Base-by-base conservation (phyloP, 2,329 filamentous ascomycete genomes). In the Aspergillus tanneri region DNA sequence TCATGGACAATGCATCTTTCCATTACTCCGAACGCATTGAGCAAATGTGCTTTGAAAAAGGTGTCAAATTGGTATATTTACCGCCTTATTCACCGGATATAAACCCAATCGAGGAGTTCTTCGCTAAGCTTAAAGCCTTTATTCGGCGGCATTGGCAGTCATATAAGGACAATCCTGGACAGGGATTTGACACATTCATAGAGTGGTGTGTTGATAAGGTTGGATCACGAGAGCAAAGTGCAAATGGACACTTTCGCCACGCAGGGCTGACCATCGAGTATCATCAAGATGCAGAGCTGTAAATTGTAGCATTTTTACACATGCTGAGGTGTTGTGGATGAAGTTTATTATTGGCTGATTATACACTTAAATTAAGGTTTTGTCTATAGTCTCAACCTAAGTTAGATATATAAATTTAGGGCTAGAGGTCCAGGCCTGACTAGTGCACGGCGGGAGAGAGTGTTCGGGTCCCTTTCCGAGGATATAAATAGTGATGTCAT, bases 51-150 rank as follows among this genome's bases (percentile, higher is more conserved):
- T 25, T 38, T 32, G 51, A 56, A 9, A 57, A 57, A 30, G 57
- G 64, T 21, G 64, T 67, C 9, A 60, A 61, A 50, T 51, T 68
- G n/a, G 38, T 58, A 37, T 68, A 64, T 56, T 49, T 70, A 24
- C 59, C 66, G 12, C 66, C 58, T 19, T 71, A 70, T 49, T 70
- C 61, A 25, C 65, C 63, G 19, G 61, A 68, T 46, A 49, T 69
- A 14, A 68, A 70, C 55, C 65, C 62, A 23, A 68, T 69, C 50
- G 58, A 69, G 50, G 59, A 69, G 47, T 62, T 65, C 46, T 71
- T 70, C 54, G 50, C 60, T 23, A 62, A 67, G 49, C 50, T 70
- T 5, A 71, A 70, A 50, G 58, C 54, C 10, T 68, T 62, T 44
- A 65, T 70, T 25, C 62, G 64, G 49, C 56, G 55, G 43, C 53